phyloP scores from a whole-genome alignment of 2,329 filamentous ascomycete species.

The Clarireedia hainanense region DNA sequence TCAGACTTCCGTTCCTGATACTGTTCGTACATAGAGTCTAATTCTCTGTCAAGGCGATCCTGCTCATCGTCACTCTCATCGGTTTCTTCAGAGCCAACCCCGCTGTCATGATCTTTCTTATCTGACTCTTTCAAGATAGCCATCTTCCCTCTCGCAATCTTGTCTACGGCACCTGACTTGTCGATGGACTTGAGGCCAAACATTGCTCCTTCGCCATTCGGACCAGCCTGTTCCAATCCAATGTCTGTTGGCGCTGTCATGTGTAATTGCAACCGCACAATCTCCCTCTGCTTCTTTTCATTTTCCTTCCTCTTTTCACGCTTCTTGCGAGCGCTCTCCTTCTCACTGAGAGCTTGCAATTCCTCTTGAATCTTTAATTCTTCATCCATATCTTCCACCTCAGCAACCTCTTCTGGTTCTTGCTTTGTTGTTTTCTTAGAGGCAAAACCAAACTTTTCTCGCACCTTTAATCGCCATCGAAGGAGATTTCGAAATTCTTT shows the following conservation, averaged over 20 bases:
- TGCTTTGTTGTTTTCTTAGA: conserved; percentile 48
- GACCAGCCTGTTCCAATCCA: conserved; percentile 78
- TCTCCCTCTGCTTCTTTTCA: conserved; percentile 88
- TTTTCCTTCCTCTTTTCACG: conserved; percentile 82
- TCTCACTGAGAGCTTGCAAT: conserved; percentile 72
- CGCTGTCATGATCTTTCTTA: conserved; percentile 52
- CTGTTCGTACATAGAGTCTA: conserved; percentile 80
- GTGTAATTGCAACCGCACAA: conserved; percentile 93
- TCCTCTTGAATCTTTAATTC: conserved; percentile 87
- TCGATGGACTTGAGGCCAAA: conserved; percentile 81
- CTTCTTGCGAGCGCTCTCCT: conserved; percentile 68
- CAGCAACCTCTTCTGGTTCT: conserved; percentile 55
- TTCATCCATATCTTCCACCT: conserved; percentile 87
- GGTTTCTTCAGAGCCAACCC: conserved; percentile 45
- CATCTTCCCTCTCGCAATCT: conserved; percentile 75
- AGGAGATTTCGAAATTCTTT: conserved; percentile 91
- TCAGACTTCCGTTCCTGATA: conserved; percentile 76
- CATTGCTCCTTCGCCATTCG: conserved; percentile 72
- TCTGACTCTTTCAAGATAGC: conserved; percentile 51
- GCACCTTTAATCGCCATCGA: conserved; percentile 80
- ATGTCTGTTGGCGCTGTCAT: conserved; percentile 97
- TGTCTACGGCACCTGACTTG: conserved; percentile 60
- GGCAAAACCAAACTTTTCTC: conserved; percentile 83
- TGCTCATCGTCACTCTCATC: conserved; percentile 70
- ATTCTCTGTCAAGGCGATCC: conserved; percentile 73